phyloP scores from a whole-genome alignment of 768 basidiomycete species.

The Xerocomellus dryophilus region DNA sequence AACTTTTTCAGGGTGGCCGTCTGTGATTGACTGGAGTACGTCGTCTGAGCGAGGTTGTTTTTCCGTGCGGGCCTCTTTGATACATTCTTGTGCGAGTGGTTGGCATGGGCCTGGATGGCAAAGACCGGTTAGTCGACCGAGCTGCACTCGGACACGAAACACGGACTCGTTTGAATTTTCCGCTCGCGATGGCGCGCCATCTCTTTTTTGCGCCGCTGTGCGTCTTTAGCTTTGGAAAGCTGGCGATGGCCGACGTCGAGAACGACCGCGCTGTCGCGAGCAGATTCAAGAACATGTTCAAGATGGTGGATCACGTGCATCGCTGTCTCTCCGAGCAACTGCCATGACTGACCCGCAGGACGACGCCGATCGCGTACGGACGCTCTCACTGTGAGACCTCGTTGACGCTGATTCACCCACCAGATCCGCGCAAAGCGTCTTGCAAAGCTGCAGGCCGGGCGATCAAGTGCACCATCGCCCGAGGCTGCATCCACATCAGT shows the following conservation, averaged over 20 bases:
- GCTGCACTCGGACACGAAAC: background rate
- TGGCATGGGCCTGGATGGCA: conserved; percentile 56
- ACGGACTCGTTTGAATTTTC: conserved; percentile 73
- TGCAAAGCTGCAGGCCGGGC: conserved; percentile 66
- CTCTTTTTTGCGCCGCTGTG: conserved; percentile 82
- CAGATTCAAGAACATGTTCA: conserved; percentile 31
- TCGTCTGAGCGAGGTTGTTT: conserved; percentile 61
- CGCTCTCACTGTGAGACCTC: fast-evolving
- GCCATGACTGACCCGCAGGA: conserved; percentile 52
- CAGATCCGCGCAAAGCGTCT: conserved; percentile 93
- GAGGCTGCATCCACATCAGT: conserved; percentile 10
- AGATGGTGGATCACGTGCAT: conserved; percentile 17
- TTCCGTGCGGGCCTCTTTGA: conserved; percentile 62
- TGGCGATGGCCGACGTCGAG: conserved; percentile 52
- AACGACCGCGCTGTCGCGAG: conserved; percentile 43
- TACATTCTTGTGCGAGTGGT: conserved; percentile 70
- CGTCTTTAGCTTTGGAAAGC: conserved; percentile 75
- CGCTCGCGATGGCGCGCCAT: conserved; percentile 68
- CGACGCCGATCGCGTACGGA: conserved; percentile 75
- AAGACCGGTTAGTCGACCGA: background rate
- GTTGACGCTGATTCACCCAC: background rate
- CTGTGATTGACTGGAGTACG: conserved; percentile 64
- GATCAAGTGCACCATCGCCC: conserved; percentile 38
- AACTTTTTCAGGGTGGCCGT: conserved; percentile 66
- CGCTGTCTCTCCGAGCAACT: conserved; percentile 1